Evolutionary conservation across 164 flowering plant species (phyloP).

Genomic region (Berberis vulgaris): DNA sequence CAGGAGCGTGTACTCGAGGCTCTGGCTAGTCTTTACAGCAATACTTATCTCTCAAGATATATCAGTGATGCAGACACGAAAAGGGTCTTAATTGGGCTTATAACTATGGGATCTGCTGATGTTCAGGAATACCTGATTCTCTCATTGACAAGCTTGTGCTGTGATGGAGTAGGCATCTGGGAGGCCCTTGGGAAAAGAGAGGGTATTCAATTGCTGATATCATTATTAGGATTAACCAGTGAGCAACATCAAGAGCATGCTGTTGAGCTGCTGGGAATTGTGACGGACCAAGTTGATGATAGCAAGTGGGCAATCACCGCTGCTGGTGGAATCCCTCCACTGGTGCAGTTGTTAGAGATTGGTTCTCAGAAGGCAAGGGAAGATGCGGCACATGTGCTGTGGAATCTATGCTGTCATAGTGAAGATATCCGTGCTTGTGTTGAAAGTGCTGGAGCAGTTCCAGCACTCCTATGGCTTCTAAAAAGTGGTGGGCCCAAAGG

Average conservation of each 20-base stretch:
- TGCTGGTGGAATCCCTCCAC: slow-evolving; percentile 91
- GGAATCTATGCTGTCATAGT: slow-evolving; percentile 79
- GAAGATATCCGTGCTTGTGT: slow-evolving; percentile 91
- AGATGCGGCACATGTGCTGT: slow-evolving; percentile 64
- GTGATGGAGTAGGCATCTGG: slow-evolving; percentile 54
- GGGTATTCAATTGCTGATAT: slow-evolving; percentile 80
- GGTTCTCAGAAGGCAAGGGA: slow-evolving; percentile 82
- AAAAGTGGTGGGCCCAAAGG: slow-evolving; percentile 72
- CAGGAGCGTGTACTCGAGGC: slow-evolving; percentile 88
- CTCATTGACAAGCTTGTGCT: slow-evolving; percentile 58
- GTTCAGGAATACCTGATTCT: slow-evolving; percentile 63
- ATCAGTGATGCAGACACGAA: slow-evolving; percentile 68
- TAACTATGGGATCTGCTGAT: slow-evolving; percentile 64
- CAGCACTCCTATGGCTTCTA: slow-evolving; percentile 74
- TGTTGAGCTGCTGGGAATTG: slow-evolving; percentile 56
- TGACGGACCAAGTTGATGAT: slow-evolving; percentile 79
- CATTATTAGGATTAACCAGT: slow-evolving; percentile 74
- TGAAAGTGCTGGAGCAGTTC: slow-evolving; percentile 82
- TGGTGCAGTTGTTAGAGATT: slow-evolving; percentile 68
- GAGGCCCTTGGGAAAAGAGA: slow-evolving; percentile 71
- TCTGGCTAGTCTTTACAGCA: slow-evolving; percentile 79
- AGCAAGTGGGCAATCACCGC: slow-evolving; percentile 99
- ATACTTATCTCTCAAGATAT: slow-evolving; percentile 41
- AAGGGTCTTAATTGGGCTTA: slow-evolving; percentile 64
- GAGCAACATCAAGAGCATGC: slow-evolving; percentile 92